phyloP scores from a whole-genome alignment of 2,329 filamentous ascomycete species.

The Alternaria panax region DNA sequence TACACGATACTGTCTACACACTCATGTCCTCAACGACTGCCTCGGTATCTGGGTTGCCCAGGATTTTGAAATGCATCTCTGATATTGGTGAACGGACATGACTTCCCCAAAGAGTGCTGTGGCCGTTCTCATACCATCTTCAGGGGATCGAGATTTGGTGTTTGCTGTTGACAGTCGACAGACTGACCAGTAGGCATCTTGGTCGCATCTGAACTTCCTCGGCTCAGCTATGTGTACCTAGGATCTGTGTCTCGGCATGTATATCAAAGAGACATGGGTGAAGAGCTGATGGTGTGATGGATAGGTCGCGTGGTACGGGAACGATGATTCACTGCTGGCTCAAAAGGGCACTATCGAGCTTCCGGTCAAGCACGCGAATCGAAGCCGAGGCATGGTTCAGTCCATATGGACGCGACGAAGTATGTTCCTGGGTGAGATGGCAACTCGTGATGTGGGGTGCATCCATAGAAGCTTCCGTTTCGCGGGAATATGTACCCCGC shows the following conservation, averaged over 20 bases:
- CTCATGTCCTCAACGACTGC: background rate
- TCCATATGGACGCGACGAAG: background rate
- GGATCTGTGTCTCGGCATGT: background rate
- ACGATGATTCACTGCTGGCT: background rate
- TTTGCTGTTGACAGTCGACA: background rate
- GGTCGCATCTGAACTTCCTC: background rate
- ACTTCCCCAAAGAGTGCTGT: background rate
- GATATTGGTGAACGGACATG: background rate
- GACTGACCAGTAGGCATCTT: background rate
- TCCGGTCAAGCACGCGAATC: background rate
- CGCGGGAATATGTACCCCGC: conserved; percentile 1
- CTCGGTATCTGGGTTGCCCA: background rate
- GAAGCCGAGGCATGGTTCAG: conserved; percentile 5
- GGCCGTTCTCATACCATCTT: background rate
- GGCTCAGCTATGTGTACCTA: background rate
- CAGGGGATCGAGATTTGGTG: background rate
- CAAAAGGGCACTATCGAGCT: background rate
- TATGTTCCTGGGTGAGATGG: background rate
- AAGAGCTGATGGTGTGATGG: background rate
- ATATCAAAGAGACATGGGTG: background rate
- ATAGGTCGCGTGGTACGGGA: background rate
- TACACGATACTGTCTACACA: background rate
- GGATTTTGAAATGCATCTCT: background rate
- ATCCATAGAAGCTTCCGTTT: background rate
- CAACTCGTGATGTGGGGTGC: conserved; percentile 8